Base-by-base conservation (phyloP, 2,329 filamentous ascomycete species). In the Rhinocladiella mackenziei region DNA sequence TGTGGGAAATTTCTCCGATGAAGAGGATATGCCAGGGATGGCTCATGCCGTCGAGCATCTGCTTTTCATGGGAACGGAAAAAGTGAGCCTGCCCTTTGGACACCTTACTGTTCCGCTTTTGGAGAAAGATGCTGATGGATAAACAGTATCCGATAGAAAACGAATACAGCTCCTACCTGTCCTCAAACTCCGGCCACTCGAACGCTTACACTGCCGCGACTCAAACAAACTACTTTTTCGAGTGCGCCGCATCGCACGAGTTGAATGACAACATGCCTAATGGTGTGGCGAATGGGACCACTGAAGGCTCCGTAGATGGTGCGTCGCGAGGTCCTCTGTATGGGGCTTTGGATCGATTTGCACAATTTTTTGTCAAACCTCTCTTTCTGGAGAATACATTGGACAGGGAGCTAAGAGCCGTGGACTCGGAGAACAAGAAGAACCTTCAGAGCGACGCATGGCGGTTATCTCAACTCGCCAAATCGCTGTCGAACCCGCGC, bases 21-120 rank as follows among this genome's bases (percentile, higher is more conserved):
- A 86, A 54, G 79, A 84, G 54, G 86, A 89, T 58, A 89, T 97
- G 79, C 89, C 88, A 10, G 89, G 92, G 48, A 89, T 94, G 79
- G 91, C 91, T 39, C 92, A 97, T 70, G 89, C 89, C 5, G 88
- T 97, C 42, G 91, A 97, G 73, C 91, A 96, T 76, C 71, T 96
- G 54, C 72, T 98, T 17, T 98, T 98, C 71, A 97, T 98, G 92
- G 92, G 92, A 37, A 98, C 92, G 5, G 84, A 95, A 66, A 98
- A 97, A 74, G 81, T 83, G 19, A 41, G 45, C 22, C 14, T 8
- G 7, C 14, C 19, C 31, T 29, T 18, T 28, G 9, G 11, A 8
- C 11, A 10, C 15, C n/a, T 14, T 4, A 5, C n/a, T 18, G 10
- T 7, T 20, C 33, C 5, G 13, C 14, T 4, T 5, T 18, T 25